Conservation (phyloP, 1,284 basidiomycete genomes). For the Microbotryum scabiosae region DNA sequence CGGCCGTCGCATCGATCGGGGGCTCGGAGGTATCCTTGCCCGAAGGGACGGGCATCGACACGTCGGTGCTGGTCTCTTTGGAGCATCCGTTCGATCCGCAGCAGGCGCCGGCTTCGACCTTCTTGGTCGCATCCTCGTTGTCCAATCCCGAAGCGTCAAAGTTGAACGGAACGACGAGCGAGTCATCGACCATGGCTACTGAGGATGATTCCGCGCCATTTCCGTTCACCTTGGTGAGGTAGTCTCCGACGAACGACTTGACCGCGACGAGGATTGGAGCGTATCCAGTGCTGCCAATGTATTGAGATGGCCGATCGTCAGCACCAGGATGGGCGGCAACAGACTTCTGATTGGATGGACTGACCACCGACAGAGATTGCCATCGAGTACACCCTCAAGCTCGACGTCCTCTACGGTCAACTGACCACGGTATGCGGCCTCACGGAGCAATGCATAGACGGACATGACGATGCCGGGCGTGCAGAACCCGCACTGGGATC, state of each 20-base stretch:
- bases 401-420: constrained; percentile 38
- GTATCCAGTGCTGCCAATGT: constrained; percentile 28
- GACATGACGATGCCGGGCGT: constrained; percentile 38
- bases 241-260: constrained; percentile 34
- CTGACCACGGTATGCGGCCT: constrained; percentile 31
- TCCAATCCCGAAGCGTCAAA: constrained; percentile 9
- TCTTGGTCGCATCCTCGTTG: not conserved
- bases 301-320: not conserved
- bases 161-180: constrained; percentile 30
- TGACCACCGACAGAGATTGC: constrained; percentile 39
- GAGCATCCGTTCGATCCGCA: not conserved
- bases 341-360: not conserved
- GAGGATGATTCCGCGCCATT: not conserved
- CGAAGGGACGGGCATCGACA: constrained; percentile 16
- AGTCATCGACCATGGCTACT: constrained; percentile 9
- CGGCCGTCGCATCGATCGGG: constrained; percentile 15
- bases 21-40: constrained; percentile 2
- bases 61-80: constrained; percentile 15
- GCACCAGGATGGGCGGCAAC: not conserved
- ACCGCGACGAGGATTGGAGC: constrained; percentile 32
- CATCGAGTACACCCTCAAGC: constrained; percentile 39
- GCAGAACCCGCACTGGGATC: constrained; percentile 39
- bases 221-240: constrained; percentile 11
- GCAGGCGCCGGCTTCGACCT: not conserved
- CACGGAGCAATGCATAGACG: constrained; percentile 39